Conservation (phyloP, 495 filamentous ascomycete genomes). For the Hypomontagnella monticulosa region DNA sequence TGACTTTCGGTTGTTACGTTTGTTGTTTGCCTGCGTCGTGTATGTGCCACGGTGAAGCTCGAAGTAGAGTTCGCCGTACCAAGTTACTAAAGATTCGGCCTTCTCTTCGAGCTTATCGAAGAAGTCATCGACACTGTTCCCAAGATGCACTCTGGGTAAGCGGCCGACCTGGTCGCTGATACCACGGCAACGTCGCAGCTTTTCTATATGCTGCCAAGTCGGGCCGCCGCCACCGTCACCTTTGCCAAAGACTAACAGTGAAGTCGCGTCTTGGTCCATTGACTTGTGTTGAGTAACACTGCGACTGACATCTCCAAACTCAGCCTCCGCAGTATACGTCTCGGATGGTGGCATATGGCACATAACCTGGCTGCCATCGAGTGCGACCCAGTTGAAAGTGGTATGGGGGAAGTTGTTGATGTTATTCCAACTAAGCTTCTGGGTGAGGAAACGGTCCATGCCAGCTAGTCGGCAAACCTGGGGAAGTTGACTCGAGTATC, state of each 20-base stretch:
- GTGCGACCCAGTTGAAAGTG: constrained; percentile 96
- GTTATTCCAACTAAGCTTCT: constrained; percentile 94
- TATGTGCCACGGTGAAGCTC: constrained; percentile 97
- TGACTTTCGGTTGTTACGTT: constrained; percentile 86
- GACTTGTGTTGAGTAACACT: constrained; percentile 95
- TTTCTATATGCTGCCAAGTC: constrained; percentile 93
- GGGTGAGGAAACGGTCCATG: constrained; percentile 96
- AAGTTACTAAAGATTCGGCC: constrained; percentile 86
- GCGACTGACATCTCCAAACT: constrained; percentile 94
- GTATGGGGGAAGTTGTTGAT: constrained; percentile 99
- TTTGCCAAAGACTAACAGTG: constrained; percentile 91
- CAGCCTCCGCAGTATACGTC: constrained; percentile 92
- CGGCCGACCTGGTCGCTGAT: constrained; percentile 87
- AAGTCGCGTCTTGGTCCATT: constrained; percentile 87
- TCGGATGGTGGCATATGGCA: constrained; percentile 96
- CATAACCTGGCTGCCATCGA: constrained; percentile 94
- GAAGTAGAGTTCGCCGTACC: constrained; percentile 98
- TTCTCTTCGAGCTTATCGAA: constrained; percentile 82
- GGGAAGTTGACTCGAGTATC: constrained; percentile 93
- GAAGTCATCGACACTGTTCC: constrained; percentile 94
- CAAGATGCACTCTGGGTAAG: constrained; percentile 88
- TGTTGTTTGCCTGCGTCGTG: constrained; percentile 97
- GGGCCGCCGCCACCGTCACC: constrained; percentile 96
- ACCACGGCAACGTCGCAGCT: constrained; percentile 92
- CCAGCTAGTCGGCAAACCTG: constrained; percentile 91